Evolutionary conservation across 2,329 filamentous ascomycete species (phyloP), one percentile per base, ranked within the genome.

Genomic region (Samsoniella hepiali): DNA sequence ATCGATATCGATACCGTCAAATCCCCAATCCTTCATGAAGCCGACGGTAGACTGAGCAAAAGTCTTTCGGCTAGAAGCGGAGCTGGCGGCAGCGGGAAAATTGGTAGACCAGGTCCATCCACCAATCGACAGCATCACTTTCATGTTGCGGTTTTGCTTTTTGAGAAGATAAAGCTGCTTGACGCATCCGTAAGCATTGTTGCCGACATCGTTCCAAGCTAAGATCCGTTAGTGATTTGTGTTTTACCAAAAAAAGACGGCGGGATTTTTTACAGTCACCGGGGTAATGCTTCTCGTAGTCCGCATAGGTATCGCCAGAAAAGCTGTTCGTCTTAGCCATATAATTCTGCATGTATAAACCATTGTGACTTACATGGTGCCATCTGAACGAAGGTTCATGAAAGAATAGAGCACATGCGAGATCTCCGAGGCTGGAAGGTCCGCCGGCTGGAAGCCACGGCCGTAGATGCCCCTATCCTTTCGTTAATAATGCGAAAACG

Each of bases 21-120:
- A 80, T 1, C 91, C 91, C 70, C 90, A 83, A 73, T 96, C 87
- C 70, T 89, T 87, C 63, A 96, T 81, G 60, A 95, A 74, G 8
- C 81, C 75, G 0, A 93, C 88, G 2, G 91, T 86, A 3, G 83
- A 85, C 53, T 82, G 76, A 6, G 91, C 92, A 75, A 96, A 96
- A 1, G 69, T 83, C 42, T 79, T 74, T 17, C 91, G 84, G 17
- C 85, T 87, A 2, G 79, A 75, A 0, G 82, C 81, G 0, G 88
- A 89, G 65, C 85, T 86, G 10, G 88, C 86, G 0, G 88, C 88
- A 1, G 79, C 78, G 1, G 90, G 81, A 72, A 96, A 94, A 73
- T 91, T 91, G 68, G 82, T 78, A 2, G 90, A 92, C 75, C 91
- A 95, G 0, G 90, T 93, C 90, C 90, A 96, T 36, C 93, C 92